Percentiles rank a stretch among this genome's conserved stretches.
phyloP scores from a whole-genome alignment of 2,329 filamentous ascomycete genomes.

The Mycosphaerelloides madeirae region DNA sequence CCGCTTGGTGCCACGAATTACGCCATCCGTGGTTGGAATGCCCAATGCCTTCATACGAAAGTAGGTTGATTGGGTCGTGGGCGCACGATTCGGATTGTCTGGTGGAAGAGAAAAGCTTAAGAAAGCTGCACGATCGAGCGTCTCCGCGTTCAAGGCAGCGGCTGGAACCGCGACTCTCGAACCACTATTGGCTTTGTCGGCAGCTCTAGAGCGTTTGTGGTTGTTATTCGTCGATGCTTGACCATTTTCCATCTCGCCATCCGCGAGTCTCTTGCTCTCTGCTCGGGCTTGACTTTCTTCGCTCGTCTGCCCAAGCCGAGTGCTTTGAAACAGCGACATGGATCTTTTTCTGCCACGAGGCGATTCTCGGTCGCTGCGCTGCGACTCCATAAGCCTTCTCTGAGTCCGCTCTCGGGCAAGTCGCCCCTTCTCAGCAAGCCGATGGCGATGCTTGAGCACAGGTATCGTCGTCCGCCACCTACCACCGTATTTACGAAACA shows the following conservation, averaged over 20 bases:
- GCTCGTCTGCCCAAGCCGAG: conserved; percentile 6
- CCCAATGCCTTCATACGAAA: conserved; percentile 49
- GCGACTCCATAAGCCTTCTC: conserved; percentile 21
- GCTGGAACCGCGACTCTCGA: conserved; percentile 17
- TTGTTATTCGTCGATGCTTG: conserved; percentile 7
- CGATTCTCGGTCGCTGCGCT: background rate
- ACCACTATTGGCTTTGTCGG: conserved; percentile 22
- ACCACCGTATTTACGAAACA: conserved; percentile 30
- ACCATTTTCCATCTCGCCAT: conserved; percentile 15
- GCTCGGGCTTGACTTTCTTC: conserved; percentile 14
- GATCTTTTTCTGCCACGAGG: background rate
- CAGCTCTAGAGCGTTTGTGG: conserved; percentile 29
- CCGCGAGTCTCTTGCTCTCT: conserved; percentile 25
- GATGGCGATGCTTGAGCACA: conserved; percentile 30
- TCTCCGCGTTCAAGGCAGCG: conserved; percentile 11
- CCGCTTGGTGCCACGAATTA: conserved; percentile 22
- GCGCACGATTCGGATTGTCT: conserved; percentile 26
- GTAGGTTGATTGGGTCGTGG: conserved; percentile 47
- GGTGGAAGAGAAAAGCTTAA: conserved; percentile 23
- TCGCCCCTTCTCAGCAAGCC: conserved; percentile 33
- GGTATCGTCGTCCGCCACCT: conserved; percentile 30
- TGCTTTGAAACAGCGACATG: background rate
- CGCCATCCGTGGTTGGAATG: conserved; percentile 33
- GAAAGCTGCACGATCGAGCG: conserved; percentile 29
- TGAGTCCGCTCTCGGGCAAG: conserved; percentile 32